These are phyloP conservation scores for Beauveria scarabaeidicola DNA, from an alignment of 2,329 filamentous ascomycete species.

Conservation along the genomic window DNA sequence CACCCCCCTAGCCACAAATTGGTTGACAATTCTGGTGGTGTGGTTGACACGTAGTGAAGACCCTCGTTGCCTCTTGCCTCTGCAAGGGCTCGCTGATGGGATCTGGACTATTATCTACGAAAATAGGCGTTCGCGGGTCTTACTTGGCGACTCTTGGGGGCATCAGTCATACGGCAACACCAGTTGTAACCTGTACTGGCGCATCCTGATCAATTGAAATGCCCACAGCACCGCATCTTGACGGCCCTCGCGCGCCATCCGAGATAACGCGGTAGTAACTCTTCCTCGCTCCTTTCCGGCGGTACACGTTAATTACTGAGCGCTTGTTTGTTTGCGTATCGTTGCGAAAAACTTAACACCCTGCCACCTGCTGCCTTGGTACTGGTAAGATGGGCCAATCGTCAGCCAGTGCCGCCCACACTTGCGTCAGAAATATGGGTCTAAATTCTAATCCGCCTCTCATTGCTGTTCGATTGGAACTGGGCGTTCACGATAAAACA, in stretches of 20 bases:
- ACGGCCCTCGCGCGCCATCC: not conserved
- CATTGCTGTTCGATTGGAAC: too few relatives aligned
- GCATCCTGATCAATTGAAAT: not conserved
- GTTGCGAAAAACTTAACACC: not conserved
- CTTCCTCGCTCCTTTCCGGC: not conserved
- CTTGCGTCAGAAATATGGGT: constrained; percentile 6
- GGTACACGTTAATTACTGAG: too few relatives aligned
- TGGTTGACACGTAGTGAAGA: too few relatives aligned
- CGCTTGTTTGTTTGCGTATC: not conserved
- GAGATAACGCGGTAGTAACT: not conserved
- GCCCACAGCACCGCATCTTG: not conserved
- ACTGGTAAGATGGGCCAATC: not conserved
- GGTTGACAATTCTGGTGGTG: too few relatives aligned
- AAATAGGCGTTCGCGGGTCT: too few relatives aligned
- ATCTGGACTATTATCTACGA: too few relatives aligned
- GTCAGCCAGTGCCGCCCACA: not conserved
- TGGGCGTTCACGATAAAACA: too few relatives aligned
- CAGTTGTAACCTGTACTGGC: not conserved
- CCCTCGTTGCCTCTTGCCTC: too few relatives aligned
- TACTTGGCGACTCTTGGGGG: too few relatives aligned
- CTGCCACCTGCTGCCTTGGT: not conserved
- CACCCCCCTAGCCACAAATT: too few relatives aligned
- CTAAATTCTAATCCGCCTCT: too few relatives aligned
- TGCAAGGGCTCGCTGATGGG: too few relatives aligned
- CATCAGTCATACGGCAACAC: not conserved